Evolutionary conservation across 2,329 filamentous ascomycete species (phyloP).

Genomic region (Fusarium setosum): DNA sequence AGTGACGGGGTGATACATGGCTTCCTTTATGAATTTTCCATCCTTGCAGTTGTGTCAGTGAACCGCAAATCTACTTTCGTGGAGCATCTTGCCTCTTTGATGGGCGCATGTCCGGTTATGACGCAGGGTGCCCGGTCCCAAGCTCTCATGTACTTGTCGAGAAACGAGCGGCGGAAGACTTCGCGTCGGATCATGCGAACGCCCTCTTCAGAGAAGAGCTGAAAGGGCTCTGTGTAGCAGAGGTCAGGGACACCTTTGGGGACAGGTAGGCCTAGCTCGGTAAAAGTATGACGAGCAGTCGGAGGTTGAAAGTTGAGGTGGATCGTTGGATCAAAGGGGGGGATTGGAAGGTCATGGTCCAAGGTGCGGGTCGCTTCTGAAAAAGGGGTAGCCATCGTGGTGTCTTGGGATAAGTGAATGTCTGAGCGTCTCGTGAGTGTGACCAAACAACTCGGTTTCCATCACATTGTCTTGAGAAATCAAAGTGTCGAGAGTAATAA

Average conservation of each 20-base stretch:
- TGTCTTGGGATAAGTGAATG: too few relatives aligned
- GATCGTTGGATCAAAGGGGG: too few relatives aligned
- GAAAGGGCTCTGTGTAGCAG: slow-evolving; percentile 18
- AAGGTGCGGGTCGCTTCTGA: too few relatives aligned
- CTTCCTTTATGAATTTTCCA: slow-evolving; percentile 11
- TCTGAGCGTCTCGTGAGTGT: too few relatives aligned
- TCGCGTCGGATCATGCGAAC: slow-evolving; percentile 17
- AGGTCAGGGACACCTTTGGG: slow-evolving; percentile 11
- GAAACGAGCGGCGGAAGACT: slow-evolving; percentile 8
- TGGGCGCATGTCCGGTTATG: slow-evolving; percentile 4
- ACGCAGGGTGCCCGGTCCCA: slow-evolving; percentile 5
- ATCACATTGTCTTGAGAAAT: too few relatives aligned
- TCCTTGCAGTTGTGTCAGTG: not conserved
- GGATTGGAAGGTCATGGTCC: too few relatives aligned
- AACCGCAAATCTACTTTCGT: not conserved
- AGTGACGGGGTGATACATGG: slow-evolving; percentile 9
- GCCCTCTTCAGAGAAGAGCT: slow-evolving; percentile 14
- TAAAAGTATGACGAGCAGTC: not conserved
- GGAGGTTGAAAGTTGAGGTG: too few relatives aligned
- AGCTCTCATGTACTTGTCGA: slow-evolving; percentile 12
- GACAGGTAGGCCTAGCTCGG: slow-evolving; percentile 11
- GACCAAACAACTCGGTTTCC: too few relatives aligned
- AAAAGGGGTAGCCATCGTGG: too few relatives aligned
- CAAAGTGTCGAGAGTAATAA: too few relatives aligned
- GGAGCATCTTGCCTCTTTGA: not conserved